phyloP scores from a whole-genome alignment of 1,139 yeast species.

The Debaryomyces coudertii region DNA sequence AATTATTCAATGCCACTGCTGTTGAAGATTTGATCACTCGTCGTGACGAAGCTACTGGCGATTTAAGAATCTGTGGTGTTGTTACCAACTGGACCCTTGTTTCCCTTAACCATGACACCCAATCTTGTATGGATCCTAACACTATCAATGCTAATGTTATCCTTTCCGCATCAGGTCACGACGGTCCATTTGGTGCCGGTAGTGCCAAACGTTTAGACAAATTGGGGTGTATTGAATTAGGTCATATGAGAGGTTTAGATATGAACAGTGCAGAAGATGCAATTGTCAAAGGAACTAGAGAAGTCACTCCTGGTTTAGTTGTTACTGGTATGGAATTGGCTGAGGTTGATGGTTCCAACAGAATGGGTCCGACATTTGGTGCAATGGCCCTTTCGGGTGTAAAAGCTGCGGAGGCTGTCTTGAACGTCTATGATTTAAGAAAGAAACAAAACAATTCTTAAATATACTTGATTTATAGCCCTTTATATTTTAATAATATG shows the following conservation, averaged over 20 bases:
- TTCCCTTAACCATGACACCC: slow-evolving; percentile 74
- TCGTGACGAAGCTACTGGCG: slow-evolving; percentile 56
- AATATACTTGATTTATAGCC: background rate
- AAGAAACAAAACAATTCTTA: slow-evolving; percentile 38
- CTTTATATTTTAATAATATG: background rate
- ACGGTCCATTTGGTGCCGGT: slow-evolving; percentile 86
- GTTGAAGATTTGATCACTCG: slow-evolving; percentile 82
- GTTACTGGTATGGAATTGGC: slow-evolving; percentile 84
- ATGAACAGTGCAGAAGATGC: slow-evolving; percentile 81
- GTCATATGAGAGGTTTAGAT: slow-evolving; percentile 79
- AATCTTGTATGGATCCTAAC: slow-evolving; percentile 85
- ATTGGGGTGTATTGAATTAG: slow-evolving; percentile 48
- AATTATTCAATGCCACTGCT: slow-evolving; percentile 78
- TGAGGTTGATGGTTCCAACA: slow-evolving; percentile 74
- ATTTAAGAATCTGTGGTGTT: slow-evolving; percentile 72
- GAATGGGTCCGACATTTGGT: slow-evolving; percentile 87
- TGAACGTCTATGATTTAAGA: slow-evolving; percentile 54
- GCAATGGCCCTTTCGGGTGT: slow-evolving; percentile 81
- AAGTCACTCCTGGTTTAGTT: slow-evolving; percentile 70
- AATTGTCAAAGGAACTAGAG: slow-evolving; percentile 71
- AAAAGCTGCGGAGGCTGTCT: slow-evolving; percentile 69
- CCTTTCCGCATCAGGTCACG: slow-evolving; percentile 78
- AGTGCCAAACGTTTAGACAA: slow-evolving; percentile 55
- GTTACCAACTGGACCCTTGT: slow-evolving; percentile 85
- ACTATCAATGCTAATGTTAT: slow-evolving; percentile 75